Evolutionary conservation across 2,329 filamentous ascomycete species (phyloP).

Genomic region (Domatiomyces globalis): DNA sequence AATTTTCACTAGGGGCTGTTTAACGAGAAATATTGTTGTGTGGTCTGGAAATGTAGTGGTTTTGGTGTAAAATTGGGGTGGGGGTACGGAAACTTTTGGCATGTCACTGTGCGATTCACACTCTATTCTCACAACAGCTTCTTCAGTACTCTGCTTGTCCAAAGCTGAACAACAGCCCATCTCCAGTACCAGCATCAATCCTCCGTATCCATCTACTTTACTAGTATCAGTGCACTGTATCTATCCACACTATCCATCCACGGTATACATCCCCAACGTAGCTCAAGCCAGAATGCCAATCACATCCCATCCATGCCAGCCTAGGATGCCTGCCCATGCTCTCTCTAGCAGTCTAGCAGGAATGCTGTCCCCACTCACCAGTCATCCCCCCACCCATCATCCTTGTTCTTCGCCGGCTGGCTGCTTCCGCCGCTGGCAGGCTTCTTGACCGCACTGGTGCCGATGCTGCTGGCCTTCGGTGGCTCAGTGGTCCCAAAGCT

Average conservation of each 20-base stretch:
- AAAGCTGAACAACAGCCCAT: too few species aligned
- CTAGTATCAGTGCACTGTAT: background rate
- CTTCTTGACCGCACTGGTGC: constrained; percentile 51
- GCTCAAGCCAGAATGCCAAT: background rate
- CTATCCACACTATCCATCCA: background rate
- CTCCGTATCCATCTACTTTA: too few species aligned
- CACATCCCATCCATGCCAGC: background rate
- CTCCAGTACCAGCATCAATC: too few species aligned
- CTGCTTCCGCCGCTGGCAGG: constrained; percentile 11
- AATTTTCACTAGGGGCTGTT: too few species aligned
- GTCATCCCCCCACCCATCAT: constrained; percentile 44
- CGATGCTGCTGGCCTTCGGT: constrained; percentile 31
- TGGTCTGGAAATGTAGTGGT: too few species aligned
- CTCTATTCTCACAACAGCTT: too few species aligned
- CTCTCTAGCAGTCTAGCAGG: background rate
- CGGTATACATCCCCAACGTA: background rate
- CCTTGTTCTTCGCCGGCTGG: constrained; percentile 28
- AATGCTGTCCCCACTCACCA: constrained; percentile 23
- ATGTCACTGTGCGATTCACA: too few species aligned
- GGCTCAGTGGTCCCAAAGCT: constrained; percentile 43
- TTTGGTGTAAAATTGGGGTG: too few species aligned
- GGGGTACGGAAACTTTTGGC: too few species aligned
- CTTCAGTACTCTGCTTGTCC: too few species aligned
- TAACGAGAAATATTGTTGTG: too few species aligned
- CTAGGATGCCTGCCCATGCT: background rate